These are phyloP conservation scores for Schoenoplectus triqueter DNA, from an alignment of 202 grass and related monocot genomes.

Conservation along the genomic window DNA sequence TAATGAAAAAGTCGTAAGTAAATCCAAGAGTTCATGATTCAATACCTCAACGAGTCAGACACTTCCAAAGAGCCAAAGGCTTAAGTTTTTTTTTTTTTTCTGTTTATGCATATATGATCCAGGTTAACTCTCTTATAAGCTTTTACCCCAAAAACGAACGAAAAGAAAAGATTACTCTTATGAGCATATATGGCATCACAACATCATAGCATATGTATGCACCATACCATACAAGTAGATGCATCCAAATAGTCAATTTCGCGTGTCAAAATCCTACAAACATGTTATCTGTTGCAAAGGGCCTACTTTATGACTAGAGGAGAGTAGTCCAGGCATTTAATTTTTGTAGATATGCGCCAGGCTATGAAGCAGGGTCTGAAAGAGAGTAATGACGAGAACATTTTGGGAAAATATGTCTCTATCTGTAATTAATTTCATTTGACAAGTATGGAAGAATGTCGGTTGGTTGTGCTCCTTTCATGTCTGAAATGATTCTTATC, in stretches of 20 bases:
- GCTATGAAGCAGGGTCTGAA: not conserved
- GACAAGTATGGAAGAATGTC: constrained; percentile 16
- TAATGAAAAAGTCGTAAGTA: not conserved
- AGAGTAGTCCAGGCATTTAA: too few species aligned
- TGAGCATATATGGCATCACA: not conserved
- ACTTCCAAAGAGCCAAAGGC: not conserved
- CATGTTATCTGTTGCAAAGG: too few species aligned
- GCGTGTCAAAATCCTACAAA: constrained; percentile 12
- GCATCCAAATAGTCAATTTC: constrained; percentile 30
- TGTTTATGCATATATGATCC: too few species aligned
- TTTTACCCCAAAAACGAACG: not conserved
- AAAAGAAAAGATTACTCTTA: not conserved
- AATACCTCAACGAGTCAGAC: constrained; percentile 1
- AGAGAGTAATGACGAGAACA: not conserved
- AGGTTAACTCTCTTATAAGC: too few species aligned
- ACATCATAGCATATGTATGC: not conserved
- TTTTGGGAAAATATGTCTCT: constrained; percentile 11
- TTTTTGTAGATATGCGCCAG: too few species aligned
- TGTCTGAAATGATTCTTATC: not conserved
- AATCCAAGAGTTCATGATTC: constrained; percentile 10
- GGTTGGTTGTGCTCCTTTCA: not conserved
- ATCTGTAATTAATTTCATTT: not conserved
- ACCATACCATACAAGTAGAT: not conserved
- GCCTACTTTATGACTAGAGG: too few species aligned
- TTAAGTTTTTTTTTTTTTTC: too few species aligned